A percentile compares a stretch with the other conserved stretches of the same genome.
These are phyloP conservation scores for Schoenoplectus triqueter DNA, from an alignment of 202 grass and related monocot species.

Conservation along the genomic window DNA sequence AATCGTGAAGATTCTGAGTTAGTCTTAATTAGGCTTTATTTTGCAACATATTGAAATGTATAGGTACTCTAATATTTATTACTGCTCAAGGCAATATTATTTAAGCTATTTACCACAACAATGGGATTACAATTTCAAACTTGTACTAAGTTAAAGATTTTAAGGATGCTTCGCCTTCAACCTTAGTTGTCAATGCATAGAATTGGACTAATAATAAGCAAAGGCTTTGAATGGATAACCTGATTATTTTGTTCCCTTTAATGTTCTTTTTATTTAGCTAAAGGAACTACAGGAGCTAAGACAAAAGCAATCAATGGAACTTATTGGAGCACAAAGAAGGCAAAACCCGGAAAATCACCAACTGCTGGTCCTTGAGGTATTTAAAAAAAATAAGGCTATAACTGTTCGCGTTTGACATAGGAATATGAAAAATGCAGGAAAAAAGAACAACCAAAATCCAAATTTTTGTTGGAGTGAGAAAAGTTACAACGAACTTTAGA, in stretches of 20 bases:
- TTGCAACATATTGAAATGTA: neutral
- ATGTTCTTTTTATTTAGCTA: conserved; percentile 12
- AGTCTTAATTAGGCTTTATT: neutral
- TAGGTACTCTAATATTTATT: too few relatives aligned
- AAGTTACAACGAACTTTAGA: neutral
- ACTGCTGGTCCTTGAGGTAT: conserved; percentile 34
- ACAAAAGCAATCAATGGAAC: conserved; percentile 30
- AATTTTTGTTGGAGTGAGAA: neutral
- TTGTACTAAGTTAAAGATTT: neutral
- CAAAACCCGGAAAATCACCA: conserved; percentile 27
- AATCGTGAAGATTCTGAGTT: neutral
- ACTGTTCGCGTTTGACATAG: neutral
- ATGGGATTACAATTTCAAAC: neutral
- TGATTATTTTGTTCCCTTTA: neutral
- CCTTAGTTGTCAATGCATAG: neutral
- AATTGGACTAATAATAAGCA: neutral
- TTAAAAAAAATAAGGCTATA: neutral
- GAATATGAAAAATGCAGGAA: neutral
- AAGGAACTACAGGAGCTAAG: conserved; percentile 2
- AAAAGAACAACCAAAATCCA: neutral
- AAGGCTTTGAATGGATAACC: neutral
- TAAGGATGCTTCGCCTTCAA: neutral
- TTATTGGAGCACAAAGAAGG: conserved; percentile 29
- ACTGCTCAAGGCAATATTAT: neutral
- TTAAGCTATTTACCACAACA: neutral